These are phyloP conservation scores for Microstegium vimineum DNA, from an alignment of 176 grass and related monocot species.

Conservation along the genomic window DNA sequence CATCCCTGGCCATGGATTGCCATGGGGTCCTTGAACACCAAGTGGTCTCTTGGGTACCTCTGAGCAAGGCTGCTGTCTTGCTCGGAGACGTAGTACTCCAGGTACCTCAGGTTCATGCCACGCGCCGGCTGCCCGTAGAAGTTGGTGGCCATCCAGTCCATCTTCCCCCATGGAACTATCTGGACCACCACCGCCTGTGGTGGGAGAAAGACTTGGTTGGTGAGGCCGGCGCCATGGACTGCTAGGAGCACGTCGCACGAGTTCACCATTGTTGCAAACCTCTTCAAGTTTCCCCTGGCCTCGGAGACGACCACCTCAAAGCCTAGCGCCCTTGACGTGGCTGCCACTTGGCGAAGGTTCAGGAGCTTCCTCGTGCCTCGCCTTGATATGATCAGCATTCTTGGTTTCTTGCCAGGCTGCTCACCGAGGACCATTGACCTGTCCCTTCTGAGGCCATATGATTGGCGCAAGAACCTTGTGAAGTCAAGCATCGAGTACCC, in stretches of 20 bases:
- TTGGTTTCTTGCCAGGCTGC: slow-evolving; percentile 34
- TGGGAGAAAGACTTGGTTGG: slow-evolving; percentile 57
- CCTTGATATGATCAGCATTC: slow-evolving; percentile 61
- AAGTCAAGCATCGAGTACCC: slow-evolving; percentile 48
- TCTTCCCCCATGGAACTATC: slow-evolving; percentile 60
- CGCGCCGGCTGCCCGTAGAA: slow-evolving; percentile 56
- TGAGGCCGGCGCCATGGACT: slow-evolving; percentile 56
- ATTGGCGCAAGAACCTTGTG: slow-evolving; percentile 55
- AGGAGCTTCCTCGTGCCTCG: slow-evolving; percentile 52
- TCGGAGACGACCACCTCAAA: slow-evolving; percentile 52
- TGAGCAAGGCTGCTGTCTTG: slow-evolving; percentile 49
- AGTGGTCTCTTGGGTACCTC: slow-evolving; percentile 45
- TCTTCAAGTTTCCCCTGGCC: slow-evolving; percentile 42
- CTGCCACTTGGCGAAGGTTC: slow-evolving; percentile 28
- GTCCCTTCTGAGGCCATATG: slow-evolving; percentile 36
- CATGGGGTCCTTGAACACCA: slow-evolving; percentile 59
- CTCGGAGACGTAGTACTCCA: slow-evolving; percentile 48
- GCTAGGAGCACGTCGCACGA: slow-evolving; percentile 56
- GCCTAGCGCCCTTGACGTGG: slow-evolving; percentile 32
- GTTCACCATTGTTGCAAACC: slow-evolving; percentile 52
- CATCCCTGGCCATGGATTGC: slow-evolving; percentile 59
- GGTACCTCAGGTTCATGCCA: slow-evolving; percentile 52
- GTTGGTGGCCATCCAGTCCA: slow-evolving; percentile 77
- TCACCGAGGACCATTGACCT: slow-evolving; percentile 40
- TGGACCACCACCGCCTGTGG: slow-evolving; percentile 40